Evolutionary conservation across 2,329 filamentous ascomycete species (phyloP).

Genomic region (Ceratocystiopsis sp.): DNA sequence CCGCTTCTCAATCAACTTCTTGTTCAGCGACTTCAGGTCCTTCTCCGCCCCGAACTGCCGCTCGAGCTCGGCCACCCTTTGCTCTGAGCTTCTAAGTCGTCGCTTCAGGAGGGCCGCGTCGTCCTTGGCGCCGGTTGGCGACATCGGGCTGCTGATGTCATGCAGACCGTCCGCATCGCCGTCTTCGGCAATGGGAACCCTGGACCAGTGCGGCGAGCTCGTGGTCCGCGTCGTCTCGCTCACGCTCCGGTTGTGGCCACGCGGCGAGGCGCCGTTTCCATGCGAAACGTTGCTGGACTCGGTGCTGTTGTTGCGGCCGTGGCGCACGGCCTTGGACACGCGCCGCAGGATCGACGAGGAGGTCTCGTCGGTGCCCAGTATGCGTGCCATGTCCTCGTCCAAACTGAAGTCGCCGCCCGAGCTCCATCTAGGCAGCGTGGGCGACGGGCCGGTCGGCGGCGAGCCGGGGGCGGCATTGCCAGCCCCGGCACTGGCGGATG

Average conservation of each 20-base stretch:
- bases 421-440: constrained; percentile 57
- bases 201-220: constrained; percentile 52
- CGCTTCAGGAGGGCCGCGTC: constrained; percentile 52
- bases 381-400: constrained; percentile 90
- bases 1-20: constrained; percentile 77
- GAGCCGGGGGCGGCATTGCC: constrained; percentile 19
- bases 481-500: constrained; percentile 12
- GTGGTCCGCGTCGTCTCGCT: constrained; percentile 50
- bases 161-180: constrained; percentile 21
- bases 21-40: constrained; percentile 60
- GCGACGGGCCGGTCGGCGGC: constrained; percentile 35
- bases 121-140: constrained; percentile 36
- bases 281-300: constrained; percentile 26
- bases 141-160: constrained; percentile 57
- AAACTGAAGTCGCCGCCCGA: constrained; percentile 75
- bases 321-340: constrained; percentile 85
- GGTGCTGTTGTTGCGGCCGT: constrained; percentile 76
- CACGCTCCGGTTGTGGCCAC: constrained; percentile 41
- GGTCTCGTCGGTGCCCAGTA: constrained; percentile 61
- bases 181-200: constrained; percentile 45
- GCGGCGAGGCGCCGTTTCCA: constrained; percentile 14
- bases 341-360: constrained; percentile 69
- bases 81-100: constrained; percentile 65
- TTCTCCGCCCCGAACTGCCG: constrained; percentile 53
- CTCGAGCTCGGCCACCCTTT: constrained; percentile 73